Evolutionary conservation across 176 grass and related monocot species (phyloP).

Genomic region (Triticum dicoccoides): DNA sequence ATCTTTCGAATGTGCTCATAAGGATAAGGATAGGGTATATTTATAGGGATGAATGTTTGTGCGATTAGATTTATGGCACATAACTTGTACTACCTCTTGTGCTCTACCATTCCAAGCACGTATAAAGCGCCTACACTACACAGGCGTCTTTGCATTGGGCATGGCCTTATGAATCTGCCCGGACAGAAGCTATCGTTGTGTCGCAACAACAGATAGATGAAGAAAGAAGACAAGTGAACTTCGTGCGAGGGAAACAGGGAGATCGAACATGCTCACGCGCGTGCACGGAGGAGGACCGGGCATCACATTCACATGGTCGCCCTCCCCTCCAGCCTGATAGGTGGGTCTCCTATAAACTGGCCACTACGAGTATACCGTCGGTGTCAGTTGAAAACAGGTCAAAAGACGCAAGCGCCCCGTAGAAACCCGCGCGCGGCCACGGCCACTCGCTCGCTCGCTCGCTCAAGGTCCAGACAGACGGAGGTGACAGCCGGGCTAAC

Average conservation of each 20-base stretch:
- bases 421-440: neutral
- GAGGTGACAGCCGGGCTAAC: neutral
- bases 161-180: too few species aligned
- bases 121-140: too few species aligned
- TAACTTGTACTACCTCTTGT: too few species aligned
- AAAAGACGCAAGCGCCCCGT: neutral
- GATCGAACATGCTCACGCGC: neutral
- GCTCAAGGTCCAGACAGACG: neutral
- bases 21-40: too few species aligned
- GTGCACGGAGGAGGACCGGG: neutral
- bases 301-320: neutral
- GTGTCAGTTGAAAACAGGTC: neutral
- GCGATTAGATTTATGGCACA: too few species aligned
- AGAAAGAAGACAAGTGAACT: too few species aligned
- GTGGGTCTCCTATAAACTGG: neutral
- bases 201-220: too few species aligned
- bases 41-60: too few species aligned
- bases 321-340: neutral
- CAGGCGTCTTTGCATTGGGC: too few species aligned
- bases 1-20: too few species aligned
- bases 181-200: too few species aligned
- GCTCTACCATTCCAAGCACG: too few species aligned
- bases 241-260: neutral
- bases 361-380: neutral
- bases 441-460: neutral